Base-by-base conservation (phyloP, 495 filamentous ascomycete species). In the Zalerion maritima region DNA sequence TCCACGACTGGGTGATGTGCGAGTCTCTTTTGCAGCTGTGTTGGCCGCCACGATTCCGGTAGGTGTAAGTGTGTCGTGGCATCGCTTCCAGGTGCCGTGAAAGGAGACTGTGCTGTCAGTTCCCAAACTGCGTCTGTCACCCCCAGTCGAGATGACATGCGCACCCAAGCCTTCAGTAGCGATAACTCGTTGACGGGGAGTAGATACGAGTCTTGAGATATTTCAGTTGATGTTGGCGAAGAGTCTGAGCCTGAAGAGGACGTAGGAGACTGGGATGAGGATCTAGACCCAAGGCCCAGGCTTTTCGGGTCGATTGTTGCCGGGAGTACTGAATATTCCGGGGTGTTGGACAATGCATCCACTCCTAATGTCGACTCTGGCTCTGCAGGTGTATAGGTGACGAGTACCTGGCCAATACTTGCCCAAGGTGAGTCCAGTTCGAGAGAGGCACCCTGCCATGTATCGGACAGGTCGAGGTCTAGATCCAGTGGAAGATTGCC, bases 1-100 rank as follows among this genome's bases (percentile, higher is more conserved):
- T 69, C 63, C 2, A 68, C 21, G 7, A 67, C 21, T 1, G 64
- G 63, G 36, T 69, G 64, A 37, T 69, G 62, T 4, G 57, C 55
- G 28, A 62, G 18, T 6, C 23, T 11, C 1, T 40, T 17, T 21
- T 53, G 49, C 2, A 40, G 11, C 7, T 36, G 10, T 7, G 49
- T 53, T 11, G 49, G 49, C 26, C 34, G 32, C 49, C 43, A 53
- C 3, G 29, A 13, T 5, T 17, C 1, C 10, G 49, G 46, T 5
- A 53, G 31, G 8, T 2, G 23, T 12, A 38, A 20, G 8, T 36
- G 26, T 12, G 29, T 10, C 0, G 42, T 26, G 6, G 37, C 32
- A 21, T 21, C 26, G 11, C 31, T 32, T 12, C 33, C 9, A 27
- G 19, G 18, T 31, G 26, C 29, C 14, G 21, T 35, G 28, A 42